Evolutionary conservation across 441 rosid genomes (phyloP).

Genomic region (Theobroma grandiflorum): DNA sequence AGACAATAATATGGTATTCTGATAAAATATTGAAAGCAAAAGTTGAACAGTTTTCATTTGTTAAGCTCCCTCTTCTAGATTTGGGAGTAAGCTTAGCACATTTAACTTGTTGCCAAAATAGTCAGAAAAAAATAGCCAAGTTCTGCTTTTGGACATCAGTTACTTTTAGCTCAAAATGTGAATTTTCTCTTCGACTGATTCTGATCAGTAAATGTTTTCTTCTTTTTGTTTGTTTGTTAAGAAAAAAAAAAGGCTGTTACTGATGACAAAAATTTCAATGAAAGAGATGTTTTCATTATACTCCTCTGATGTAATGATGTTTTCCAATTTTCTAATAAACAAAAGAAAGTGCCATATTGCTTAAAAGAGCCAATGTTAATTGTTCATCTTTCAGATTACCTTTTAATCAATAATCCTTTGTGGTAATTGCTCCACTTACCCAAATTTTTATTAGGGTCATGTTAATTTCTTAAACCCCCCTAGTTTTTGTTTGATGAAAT

Average conservation of each 20-base stretch:
- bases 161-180: background rate
- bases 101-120: background rate
- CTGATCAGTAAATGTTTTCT: background rate
- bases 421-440: background rate
- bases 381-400: background rate
- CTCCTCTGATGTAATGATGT: background rate
- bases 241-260: background rate
- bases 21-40: conserved; percentile 10
- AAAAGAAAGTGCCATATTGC: background rate
- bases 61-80: background rate
- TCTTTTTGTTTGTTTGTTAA: background rate
- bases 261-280: background rate
- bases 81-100: background rate
- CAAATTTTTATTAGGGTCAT: background rate
- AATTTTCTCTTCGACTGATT: background rate
- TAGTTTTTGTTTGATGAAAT: background rate
- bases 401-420: background rate
- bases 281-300: background rate
- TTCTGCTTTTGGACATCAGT: background rate
- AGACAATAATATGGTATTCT: background rate
- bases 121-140: background rate
- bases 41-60: background rate
- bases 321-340: background rate
- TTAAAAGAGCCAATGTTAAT: background rate
- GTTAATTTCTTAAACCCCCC: too few relatives aligned